Evolutionary conservation across 495 filamentous ascomycete species (phyloP).

Genomic region (Penicillium pulvis): DNA sequence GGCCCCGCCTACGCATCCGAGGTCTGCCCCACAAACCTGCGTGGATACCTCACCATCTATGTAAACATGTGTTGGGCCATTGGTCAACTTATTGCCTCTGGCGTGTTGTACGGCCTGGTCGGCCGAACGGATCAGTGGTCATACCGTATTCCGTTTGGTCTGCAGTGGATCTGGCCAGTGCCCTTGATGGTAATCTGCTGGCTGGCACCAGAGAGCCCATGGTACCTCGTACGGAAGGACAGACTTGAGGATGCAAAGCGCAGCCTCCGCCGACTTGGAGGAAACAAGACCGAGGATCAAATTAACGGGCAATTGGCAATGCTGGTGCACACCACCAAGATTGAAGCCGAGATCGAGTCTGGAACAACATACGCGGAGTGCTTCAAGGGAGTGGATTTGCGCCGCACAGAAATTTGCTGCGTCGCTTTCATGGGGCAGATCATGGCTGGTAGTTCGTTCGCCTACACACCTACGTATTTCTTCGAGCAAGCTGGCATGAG

Average conservation of each 20-base stretch:
- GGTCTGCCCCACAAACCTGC: slow-evolving; percentile 59
- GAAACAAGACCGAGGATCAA: slow-evolving; percentile 50
- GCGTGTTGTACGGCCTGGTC: slow-evolving; percentile 54
- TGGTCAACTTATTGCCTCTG: slow-evolving; percentile 60
- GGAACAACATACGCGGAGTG: slow-evolving; percentile 66
- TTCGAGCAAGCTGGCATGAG: slow-evolving; percentile 67
- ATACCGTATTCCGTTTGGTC: slow-evolving; percentile 60
- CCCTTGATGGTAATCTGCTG: slow-evolving; percentile 57
- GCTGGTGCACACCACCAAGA: slow-evolving; percentile 61
- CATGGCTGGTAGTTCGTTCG: slow-evolving; percentile 69
- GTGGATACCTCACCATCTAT: slow-evolving; percentile 58
- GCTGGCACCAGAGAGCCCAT: slow-evolving; percentile 64
- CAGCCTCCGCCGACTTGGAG: slow-evolving; percentile 42
- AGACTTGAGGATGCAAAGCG: slow-evolving; percentile 46
- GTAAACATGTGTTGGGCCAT: slow-evolving; percentile 71
- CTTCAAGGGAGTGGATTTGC: slow-evolving; percentile 68
- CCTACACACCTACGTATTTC: slow-evolving; percentile 73
- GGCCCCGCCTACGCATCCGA: slow-evolving; percentile 66
- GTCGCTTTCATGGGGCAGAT: slow-evolving; percentile 74
- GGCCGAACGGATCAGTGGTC: slow-evolving; percentile 32
- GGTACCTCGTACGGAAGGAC: slow-evolving; percentile 63
- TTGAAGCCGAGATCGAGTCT: slow-evolving; percentile 59
- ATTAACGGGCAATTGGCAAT: slow-evolving; percentile 53
- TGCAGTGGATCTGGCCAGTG: slow-evolving; percentile 69
- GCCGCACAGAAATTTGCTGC: slow-evolving; percentile 72